These are phyloP conservation scores for Cystobasidium ongulense DNA, from an alignment of 768 basidiomycete species.

Conservation along the genomic window DNA sequence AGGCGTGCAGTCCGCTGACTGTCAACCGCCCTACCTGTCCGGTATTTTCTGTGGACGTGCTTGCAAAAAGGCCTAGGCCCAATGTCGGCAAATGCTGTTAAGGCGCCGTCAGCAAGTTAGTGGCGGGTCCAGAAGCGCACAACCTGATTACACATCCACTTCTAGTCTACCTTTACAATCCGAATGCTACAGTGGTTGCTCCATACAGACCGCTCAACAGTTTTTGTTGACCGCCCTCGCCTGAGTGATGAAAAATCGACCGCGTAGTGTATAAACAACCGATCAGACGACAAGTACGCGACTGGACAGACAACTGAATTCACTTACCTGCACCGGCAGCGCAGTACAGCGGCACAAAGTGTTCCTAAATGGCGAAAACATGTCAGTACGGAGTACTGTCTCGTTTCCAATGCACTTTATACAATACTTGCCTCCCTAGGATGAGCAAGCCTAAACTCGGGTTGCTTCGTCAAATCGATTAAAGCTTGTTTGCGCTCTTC, in stretches of 20 bases:
- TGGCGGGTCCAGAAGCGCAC: too few relatives aligned
- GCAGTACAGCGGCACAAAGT: constrained; percentile 71
- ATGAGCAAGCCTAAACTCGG: constrained; percentile 60
- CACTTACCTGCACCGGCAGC: constrained; percentile 49
- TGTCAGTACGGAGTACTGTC: background rate
- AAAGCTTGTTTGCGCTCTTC: constrained; percentile 55
- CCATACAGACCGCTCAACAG: constrained; percentile 31
- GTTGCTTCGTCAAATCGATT: constrained; percentile 54
- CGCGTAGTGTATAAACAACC: background rate
- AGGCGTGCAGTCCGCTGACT: too few relatives aligned
- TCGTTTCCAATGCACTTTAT: background rate
- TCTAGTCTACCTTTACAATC: background rate
- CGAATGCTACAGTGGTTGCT: constrained; percentile 31
- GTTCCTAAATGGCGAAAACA: constrained; percentile 53
- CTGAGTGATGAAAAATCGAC: background rate
- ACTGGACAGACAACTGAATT: too few relatives aligned
- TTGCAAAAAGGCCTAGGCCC: too few relatives aligned
- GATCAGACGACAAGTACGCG: background rate
- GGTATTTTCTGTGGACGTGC: too few relatives aligned
- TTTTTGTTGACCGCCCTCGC: constrained; percentile 17
- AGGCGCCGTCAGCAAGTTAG: too few relatives aligned
- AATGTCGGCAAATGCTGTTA: too few relatives aligned
- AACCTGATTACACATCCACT: too few relatives aligned
- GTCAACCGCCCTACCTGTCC: too few relatives aligned
- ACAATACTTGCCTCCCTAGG: constrained; percentile 49